phyloP scores from a whole-genome alignment of 2,329 filamentous ascomycete genomes.

The Alternaria sp. region DNA sequence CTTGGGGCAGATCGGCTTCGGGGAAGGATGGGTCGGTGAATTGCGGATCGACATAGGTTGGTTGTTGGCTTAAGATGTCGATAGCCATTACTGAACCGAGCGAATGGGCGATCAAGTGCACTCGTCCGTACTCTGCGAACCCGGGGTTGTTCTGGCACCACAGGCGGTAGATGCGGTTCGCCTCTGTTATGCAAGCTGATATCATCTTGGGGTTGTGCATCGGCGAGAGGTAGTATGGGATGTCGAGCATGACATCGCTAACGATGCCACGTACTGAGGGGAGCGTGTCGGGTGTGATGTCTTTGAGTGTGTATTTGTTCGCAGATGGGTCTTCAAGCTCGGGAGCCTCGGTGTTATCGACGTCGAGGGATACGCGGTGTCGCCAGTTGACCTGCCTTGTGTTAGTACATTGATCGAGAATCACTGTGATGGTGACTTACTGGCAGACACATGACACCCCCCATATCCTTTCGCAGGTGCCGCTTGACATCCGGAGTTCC shows the following conservation, averaged over 20 bases:
- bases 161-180: constrained; percentile 91
- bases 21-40: constrained; percentile 41
- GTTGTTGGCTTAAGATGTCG: constrained; percentile 88
- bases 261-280: constrained; percentile 91
- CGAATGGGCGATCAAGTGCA: constrained; percentile 92
- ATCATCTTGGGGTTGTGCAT: constrained; percentile 93
- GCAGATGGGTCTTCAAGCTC: constrained; percentile 62
- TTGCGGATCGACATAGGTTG: constrained; percentile 67
- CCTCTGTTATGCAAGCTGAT: constrained; percentile 82
- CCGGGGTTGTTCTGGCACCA: constrained; percentile 95
- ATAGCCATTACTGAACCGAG: constrained; percentile 93
- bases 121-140: constrained; percentile 79
- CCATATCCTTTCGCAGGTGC: constrained; percentile 76
- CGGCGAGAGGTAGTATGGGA: constrained; percentile 96
- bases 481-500: constrained; percentile 74
- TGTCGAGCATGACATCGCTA: constrained; percentile 97
- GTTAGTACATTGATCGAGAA: constrained; percentile 13
- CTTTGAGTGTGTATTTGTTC: constrained; percentile 73
- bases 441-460: constrained; percentile 91
- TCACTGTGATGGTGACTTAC: constrained; percentile 33
- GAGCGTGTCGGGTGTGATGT: constrained; percentile 90
- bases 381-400: constrained; percentile 79
- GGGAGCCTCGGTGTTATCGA: constrained; percentile 63
- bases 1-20: constrained; percentile 57
- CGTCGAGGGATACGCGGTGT: constrained; percentile 84